These are phyloP conservation scores for Coniella lustricola DNA, from an alignment of 2,329 filamentous ascomycete genomes.

Conservation along the genomic window DNA sequence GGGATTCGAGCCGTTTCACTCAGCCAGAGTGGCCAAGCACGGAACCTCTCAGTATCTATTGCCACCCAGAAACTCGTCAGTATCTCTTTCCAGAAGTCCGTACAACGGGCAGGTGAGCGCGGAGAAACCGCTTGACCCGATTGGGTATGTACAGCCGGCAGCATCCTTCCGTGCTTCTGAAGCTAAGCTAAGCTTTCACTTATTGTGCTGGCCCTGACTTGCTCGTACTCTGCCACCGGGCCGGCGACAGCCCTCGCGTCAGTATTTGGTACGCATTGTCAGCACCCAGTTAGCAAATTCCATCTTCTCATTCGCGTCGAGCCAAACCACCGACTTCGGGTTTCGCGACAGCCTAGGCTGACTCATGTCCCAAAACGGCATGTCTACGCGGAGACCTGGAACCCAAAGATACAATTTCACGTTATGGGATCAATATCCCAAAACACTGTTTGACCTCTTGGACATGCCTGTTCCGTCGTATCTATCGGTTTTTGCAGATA, in stretches of 20 bases:
- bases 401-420: too few relatives aligned
- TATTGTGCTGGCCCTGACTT: slow-evolving; percentile 4
- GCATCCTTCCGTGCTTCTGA: neutral
- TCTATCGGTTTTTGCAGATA: neutral
- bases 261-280: too few relatives aligned
- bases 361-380: slow-evolving; percentile 10
- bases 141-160: slow-evolving; percentile 15
- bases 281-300: slow-evolving; percentile 1
- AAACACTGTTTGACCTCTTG: neutral
- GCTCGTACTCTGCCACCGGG: neutral
- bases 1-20: too few relatives aligned
- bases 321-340: slow-evolving; percentile 7
- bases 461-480: slow-evolving; percentile 3
- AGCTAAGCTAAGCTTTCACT: neutral
- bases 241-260: too few relatives aligned
- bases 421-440: neutral
- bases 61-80: too few relatives aligned
- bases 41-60: too few relatives aligned
- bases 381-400: slow-evolving; percentile 12
- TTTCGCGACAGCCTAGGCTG: neutral
- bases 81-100: slow-evolving; percentile 6
- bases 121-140: slow-evolving; percentile 6
- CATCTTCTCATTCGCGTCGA: neutral
- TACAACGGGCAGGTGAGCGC: neutral
- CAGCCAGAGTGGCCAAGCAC: too few relatives aligned